A percentile compares a stretch with the other conserved stretches of the same genome.
phyloP scores from a whole-genome alignment of 768 basidiomycete species.

The Mrakia blollopis region DNA sequence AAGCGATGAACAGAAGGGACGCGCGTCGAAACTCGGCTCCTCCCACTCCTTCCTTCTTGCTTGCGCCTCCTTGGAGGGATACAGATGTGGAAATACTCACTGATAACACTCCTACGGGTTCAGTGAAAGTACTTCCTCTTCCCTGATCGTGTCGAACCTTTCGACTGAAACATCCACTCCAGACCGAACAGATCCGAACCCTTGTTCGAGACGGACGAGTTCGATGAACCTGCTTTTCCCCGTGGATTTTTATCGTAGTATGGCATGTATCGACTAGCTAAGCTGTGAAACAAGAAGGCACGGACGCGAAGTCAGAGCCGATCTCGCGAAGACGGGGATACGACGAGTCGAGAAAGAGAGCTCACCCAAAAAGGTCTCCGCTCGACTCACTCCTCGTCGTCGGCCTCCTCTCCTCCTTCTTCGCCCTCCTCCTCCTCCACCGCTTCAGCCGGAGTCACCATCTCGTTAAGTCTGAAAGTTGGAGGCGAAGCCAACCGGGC shows the following conservation, averaged over 20 bases:
- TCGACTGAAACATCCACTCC: not conserved
- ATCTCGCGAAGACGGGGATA: no score
- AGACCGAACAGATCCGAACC: not conserved
- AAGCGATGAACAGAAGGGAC: no score
- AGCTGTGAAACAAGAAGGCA: no score
- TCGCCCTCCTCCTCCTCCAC: slow-evolving; percentile 1
- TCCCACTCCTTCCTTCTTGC: no score
- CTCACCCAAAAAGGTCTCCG: no score
- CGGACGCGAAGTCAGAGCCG: no score
- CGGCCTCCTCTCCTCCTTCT: not conserved
- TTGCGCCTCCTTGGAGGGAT: not conserved
- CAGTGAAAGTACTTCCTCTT: not conserved
- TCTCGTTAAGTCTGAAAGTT: not conserved
- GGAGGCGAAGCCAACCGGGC: not conserved
- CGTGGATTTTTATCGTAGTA: no score
- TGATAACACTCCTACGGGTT: not conserved
- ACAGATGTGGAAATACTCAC: not conserved
- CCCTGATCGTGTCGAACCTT: not conserved
- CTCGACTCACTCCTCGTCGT: slow-evolving; percentile 1
- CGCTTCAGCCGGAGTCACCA: not conserved
- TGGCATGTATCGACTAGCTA: no score
- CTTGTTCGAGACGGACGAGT: not conserved
- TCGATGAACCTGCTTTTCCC: no score
- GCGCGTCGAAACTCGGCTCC: not conserved
- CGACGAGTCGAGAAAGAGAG: not conserved